Percentiles rank a stretch among this genome's conserved stretches.
phyloP scores from a whole-genome alignment of 768 basidiomycete genomes.

The Rickenella mellea region DNA sequence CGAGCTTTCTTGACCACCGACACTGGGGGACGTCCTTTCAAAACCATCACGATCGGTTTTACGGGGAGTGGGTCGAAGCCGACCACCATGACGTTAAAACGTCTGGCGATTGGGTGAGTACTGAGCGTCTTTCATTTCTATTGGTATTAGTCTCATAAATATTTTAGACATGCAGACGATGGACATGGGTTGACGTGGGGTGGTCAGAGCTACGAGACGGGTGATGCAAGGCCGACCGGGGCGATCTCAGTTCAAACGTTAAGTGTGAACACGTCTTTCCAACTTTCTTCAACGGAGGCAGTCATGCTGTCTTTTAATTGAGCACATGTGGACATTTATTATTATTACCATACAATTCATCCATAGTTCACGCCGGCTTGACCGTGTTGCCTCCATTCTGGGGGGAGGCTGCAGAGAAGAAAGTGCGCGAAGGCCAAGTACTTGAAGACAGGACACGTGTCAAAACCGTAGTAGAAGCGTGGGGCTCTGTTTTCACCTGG shows the following conservation, averaged over 20 bases:
- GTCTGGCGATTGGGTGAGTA: constrained; percentile 36
- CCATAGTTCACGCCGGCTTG: too few species aligned
- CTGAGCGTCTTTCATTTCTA: not conserved
- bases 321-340: too few species aligned
- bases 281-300: constrained; percentile 39
- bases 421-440: too few species aligned
- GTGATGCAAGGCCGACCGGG: constrained; percentile 31
- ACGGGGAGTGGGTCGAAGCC: constrained; percentile 17
- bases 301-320: constrained; percentile 30
- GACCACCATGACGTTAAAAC: constrained; percentile 31
- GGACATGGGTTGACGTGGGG: constrained; percentile 44
- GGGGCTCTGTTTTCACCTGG: too few species aligned
- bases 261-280: constrained; percentile 27
- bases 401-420: too few species aligned
- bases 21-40: constrained; percentile 23
- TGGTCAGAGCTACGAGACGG: constrained; percentile 49
- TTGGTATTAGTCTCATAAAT: not conserved
- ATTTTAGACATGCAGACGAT: constrained; percentile 38
- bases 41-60: constrained; percentile 24
- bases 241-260: constrained; percentile 18
- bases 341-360: too few species aligned
- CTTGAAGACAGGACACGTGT: too few species aligned
- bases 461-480: too few species aligned
- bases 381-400: too few species aligned
- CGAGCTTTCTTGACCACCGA: constrained; percentile 32